A percentile compares a stretch with the other conserved stretches of the same genome.
These are phyloP conservation scores for Coniferiporia weirii DNA, from an alignment of 1,284 basidiomycete genomes.

Conservation along the genomic window DNA sequence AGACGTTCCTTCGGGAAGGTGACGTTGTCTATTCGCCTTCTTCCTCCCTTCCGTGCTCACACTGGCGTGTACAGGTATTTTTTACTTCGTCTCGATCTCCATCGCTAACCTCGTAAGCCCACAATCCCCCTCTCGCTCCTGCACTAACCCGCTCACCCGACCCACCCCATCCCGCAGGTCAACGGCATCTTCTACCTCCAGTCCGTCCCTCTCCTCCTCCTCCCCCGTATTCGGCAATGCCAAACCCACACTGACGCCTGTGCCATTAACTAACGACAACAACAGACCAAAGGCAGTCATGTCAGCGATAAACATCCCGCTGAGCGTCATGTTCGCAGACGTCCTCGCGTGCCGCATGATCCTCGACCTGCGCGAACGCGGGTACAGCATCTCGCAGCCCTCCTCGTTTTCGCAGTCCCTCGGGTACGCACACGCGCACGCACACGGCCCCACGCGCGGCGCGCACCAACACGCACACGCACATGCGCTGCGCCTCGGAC, in stretches of 20 bases:
- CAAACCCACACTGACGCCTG: neutral
- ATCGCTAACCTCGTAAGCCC: slow-evolving; percentile 59
- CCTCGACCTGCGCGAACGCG: slow-evolving; percentile 69
- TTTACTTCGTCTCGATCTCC: slow-evolving; percentile 76
- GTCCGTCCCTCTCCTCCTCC: too few relatives aligned
- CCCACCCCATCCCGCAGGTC: slow-evolving; percentile 32
- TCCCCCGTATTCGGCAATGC: slow-evolving; percentile 5
- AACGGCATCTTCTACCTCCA: slow-evolving; percentile 81
- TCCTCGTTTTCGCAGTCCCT: neutral
- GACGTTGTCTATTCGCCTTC: slow-evolving; percentile 17
- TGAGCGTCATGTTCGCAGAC: slow-evolving; percentile 80
- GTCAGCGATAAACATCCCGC: slow-evolving; percentile 79
- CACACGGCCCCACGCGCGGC: neutral
- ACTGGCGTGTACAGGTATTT: slow-evolving; percentile 46
- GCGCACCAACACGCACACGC: too few relatives aligned
- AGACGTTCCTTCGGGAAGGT: slow-evolving; percentile 79
- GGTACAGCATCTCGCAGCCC: slow-evolving; percentile 31
- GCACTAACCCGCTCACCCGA: neutral
- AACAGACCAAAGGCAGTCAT: slow-evolving; percentile 69
- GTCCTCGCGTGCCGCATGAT: slow-evolving; percentile 76
- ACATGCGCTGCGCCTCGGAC: too few relatives aligned
- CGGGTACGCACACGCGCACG: neutral
- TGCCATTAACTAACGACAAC: neutral
- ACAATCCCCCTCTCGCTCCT: neutral
- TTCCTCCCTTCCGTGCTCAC: neutral